phyloP scores from a whole-genome alignment of 352 stramenopile genomes.

The Pythium rishiriense region DNA sequence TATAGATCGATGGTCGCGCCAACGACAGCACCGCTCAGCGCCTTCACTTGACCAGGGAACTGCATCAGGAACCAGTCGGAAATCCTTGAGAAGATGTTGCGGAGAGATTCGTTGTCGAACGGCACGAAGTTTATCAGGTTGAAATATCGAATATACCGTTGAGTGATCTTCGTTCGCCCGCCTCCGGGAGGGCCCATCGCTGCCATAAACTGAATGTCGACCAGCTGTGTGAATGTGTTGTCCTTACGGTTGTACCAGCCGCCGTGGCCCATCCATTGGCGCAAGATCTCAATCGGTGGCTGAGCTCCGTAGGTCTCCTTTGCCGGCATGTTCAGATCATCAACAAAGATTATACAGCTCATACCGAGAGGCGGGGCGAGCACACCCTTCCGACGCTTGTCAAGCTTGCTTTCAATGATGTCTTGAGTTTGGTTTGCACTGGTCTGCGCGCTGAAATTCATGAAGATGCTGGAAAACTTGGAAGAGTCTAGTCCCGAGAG shows the following conservation, averaged over 20 bases:
- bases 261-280: slow-evolving; percentile 94
- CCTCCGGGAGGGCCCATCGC: slow-evolving; percentile 93
- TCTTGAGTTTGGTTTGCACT: slow-evolving; percentile 94
- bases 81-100: slow-evolving; percentile 88
- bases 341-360: slow-evolving; percentile 92
- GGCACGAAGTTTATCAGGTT: slow-evolving; percentile 93
- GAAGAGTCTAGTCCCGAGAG: slow-evolving; percentile 71
- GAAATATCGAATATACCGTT: slow-evolving; percentile 93
- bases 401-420: slow-evolving; percentile 93
- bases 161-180: slow-evolving; percentile 90
- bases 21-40: slow-evolving; percentile 68
- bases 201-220: slow-evolving; percentile 92
- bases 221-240: slow-evolving; percentile 91
- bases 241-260: slow-evolving; percentile 95
- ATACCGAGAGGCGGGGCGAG: slow-evolving; percentile 88
- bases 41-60: slow-evolving; percentile 84
- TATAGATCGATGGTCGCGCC: slow-evolving; percentile 92
- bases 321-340: slow-evolving; percentile 95
- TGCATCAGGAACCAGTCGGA: slow-evolving; percentile 89
- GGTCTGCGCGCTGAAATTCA: slow-evolving; percentile 94
- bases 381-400: slow-evolving; percentile 93
- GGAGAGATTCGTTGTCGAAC: slow-evolving; percentile 88
- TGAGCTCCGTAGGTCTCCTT: slow-evolving; percentile 94
- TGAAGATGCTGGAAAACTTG: slow-evolving; percentile 85
- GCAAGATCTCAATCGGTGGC: slow-evolving; percentile 91